These are phyloP conservation scores for Immersiella caudata DNA, from an alignment of 495 filamentous ascomycete species.

Conservation along the genomic window DNA sequence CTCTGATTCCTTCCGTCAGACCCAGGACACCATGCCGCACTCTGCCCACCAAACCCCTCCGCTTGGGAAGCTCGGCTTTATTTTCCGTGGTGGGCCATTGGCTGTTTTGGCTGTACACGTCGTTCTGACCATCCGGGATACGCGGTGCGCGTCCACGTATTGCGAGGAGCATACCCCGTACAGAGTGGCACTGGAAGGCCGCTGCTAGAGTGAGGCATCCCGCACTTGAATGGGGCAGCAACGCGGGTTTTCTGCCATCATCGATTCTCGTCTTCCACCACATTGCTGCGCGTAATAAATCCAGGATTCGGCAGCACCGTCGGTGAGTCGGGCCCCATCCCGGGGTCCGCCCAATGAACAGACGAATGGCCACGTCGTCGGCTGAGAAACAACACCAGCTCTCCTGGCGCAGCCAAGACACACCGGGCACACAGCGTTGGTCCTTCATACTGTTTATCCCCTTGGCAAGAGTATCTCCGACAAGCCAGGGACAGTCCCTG, in stretches of 20 bases:
- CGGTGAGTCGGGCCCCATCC: constrained; percentile 3
- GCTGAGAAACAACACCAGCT: neutral
- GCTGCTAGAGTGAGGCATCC: neutral
- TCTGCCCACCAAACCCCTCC: neutral
- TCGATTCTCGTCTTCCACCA: neutral
- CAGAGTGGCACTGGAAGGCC: neutral
- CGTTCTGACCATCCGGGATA: neutral
- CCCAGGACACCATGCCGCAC: neutral
- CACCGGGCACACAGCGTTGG: neutral
- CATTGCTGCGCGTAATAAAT: neutral
- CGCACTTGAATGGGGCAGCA: neutral
- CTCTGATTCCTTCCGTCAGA: neutral
- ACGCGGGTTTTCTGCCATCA: neutral
- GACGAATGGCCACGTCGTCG: neutral
- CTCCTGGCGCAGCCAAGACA: neutral
- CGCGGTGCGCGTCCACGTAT: neutral
- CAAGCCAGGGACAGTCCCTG: neutral
- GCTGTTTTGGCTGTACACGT: neutral
- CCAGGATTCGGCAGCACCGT: constrained; percentile 1
- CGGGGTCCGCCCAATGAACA: neutral
- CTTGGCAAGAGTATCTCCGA: neutral
- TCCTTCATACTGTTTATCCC: too few relatives aligned
- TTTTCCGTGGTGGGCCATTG: neutral
- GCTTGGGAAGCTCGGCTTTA: neutral
- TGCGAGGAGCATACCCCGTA: neutral